These are phyloP conservation scores for Chenopodium quinoa DNA, from an alignment of 148 eudicot genomes.

Conservation along the genomic window DNA sequence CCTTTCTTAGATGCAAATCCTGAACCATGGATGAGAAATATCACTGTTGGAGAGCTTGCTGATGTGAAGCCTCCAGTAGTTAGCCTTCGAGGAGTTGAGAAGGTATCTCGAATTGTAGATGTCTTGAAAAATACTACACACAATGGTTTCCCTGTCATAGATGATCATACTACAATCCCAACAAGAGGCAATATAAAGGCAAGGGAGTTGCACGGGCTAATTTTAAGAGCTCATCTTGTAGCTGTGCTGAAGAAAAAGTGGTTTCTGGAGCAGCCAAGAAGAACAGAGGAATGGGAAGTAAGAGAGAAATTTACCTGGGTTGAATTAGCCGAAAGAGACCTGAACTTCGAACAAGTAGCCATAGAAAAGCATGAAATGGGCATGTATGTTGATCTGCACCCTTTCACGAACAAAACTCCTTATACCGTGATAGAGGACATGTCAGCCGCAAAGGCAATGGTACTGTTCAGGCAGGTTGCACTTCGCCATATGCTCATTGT, in stretches of 20 bases:
- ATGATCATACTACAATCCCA: slow-evolving; percentile 34
- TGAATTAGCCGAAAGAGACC: slow-evolving; percentile 67
- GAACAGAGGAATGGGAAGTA: slow-evolving; percentile 71
- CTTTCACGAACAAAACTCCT: slow-evolving; percentile 74
- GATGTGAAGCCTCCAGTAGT: slow-evolving; percentile 63
- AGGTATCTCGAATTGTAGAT: slow-evolving; percentile 63
- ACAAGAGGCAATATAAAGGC: slow-evolving; percentile 33
- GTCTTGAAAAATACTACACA: slow-evolving; percentile 67
- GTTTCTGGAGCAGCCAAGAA: slow-evolving; percentile 55
- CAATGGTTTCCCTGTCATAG: slow-evolving; percentile 85
- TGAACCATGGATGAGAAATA: slow-evolving; percentile 87
- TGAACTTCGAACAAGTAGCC: slow-evolving; percentile 54
- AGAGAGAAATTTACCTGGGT: slow-evolving; percentile 60
- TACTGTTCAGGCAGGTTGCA: slow-evolving; percentile 83
- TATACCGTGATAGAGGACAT: slow-evolving; percentile 76
- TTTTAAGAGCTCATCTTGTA: slow-evolving; percentile 68
- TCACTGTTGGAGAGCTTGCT: slow-evolving; percentile 72
- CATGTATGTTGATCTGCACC: slow-evolving; percentile 78
- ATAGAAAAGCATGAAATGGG: slow-evolving; percentile 72
- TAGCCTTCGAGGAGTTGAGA: slow-evolving; percentile 65
- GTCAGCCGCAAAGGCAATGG: slow-evolving; percentile 85
- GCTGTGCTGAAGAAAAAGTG: slow-evolving; percentile 73
- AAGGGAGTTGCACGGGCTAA: slow-evolving; percentile 55
- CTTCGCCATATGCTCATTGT: slow-evolving; percentile 79
- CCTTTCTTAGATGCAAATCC: slow-evolving; percentile 85